Base-by-base conservation (phyloP, 805 yeast genomes). In the Myxozyma monticola region DNA sequence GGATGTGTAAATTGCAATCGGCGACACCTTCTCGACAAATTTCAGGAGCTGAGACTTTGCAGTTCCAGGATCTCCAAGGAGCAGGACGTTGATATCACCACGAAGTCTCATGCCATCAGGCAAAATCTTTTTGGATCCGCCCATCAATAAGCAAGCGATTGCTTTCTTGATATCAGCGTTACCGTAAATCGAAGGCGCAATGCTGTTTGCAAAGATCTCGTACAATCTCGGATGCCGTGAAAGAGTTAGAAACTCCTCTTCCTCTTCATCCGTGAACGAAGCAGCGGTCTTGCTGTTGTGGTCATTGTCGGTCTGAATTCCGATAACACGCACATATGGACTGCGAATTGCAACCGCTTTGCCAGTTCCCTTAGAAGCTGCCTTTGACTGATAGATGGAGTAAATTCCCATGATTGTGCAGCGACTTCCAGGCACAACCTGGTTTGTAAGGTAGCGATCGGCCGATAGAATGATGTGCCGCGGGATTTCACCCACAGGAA, bases 401-500 rank as follows among this genome's bases (percentile, higher is more conserved):
- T 93, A 93, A 40, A 93, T 84, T 45, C 99, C 99, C 37, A 88
- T 81, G 37, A 91, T 77, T 7, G 95, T 88, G 60, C 95, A 95
- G 58, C 97, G 76, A 0, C 95, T 87, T 22, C 99, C 99, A 0
- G 99, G 99, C 35, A 91, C 85, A 26, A 93, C 89, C 56, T 79
- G 81, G 70, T 93, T 93, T 24, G 96, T 85, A 65, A 93, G 73
- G 61, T 86, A 87, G 54, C 99, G 78, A 67, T 93, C 98, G 29
- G 88, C 88, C 37, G 93, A 85, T 57, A 93, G 75, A 51, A 88
- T 65, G 35, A 93, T 84, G 63, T 93, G 95, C 60, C 99, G 80
- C 7, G 99, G 99, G 88, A 93, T 84, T 71, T 93, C 99, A 60
- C 99, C 99, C 25, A 93, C 96, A 1, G 99, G 99, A 1, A 93